Percentiles rank a stretch among this genome's conserved stretches.
These are phyloP conservation scores for Colletotrichum cuscutae DNA, from an alignment of 2,329 filamentous ascomycete genomes.

Conservation along the genomic window DNA sequence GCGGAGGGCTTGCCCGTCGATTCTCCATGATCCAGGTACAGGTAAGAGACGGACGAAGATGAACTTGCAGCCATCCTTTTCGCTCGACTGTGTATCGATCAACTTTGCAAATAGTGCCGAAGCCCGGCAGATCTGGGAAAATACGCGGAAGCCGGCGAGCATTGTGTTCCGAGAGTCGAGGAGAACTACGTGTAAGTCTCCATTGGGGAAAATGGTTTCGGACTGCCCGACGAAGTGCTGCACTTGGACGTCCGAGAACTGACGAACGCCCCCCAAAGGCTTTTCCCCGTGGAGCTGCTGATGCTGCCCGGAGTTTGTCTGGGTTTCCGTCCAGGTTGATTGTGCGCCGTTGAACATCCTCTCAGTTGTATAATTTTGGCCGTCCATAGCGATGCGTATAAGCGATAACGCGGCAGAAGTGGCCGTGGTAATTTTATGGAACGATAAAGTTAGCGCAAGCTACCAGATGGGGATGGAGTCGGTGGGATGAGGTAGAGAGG, in stretches of 20 bases:
- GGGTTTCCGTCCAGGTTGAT: neutral
- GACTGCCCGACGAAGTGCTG: neutral
- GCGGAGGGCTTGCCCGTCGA: neutral
- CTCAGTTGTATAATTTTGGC: neutral
- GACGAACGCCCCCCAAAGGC: neutral
- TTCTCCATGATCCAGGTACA: neutral
- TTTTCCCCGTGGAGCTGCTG: neutral
- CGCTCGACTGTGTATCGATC: neutral
- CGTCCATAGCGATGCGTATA: neutral
- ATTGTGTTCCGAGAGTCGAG: neutral
- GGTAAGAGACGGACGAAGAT: neutral
- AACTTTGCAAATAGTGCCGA: neutral
- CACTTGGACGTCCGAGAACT: neutral
- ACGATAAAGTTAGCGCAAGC: too few relatives aligned
- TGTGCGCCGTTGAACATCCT: neutral
- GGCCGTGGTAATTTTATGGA: too few relatives aligned
- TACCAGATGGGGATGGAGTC: too few relatives aligned
- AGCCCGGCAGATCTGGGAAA: neutral
- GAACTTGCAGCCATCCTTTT: neutral
- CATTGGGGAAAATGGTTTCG: neutral
- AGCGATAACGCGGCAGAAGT: neutral
- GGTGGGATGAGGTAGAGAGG: neutral
- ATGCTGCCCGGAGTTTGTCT: neutral
- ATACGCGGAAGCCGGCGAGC: neutral
- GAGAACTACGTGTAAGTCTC: slow-evolving; percentile 1